phyloP scores from a whole-genome alignment of 1,284 basidiomycete species.

The Irpex lacteus region DNA sequence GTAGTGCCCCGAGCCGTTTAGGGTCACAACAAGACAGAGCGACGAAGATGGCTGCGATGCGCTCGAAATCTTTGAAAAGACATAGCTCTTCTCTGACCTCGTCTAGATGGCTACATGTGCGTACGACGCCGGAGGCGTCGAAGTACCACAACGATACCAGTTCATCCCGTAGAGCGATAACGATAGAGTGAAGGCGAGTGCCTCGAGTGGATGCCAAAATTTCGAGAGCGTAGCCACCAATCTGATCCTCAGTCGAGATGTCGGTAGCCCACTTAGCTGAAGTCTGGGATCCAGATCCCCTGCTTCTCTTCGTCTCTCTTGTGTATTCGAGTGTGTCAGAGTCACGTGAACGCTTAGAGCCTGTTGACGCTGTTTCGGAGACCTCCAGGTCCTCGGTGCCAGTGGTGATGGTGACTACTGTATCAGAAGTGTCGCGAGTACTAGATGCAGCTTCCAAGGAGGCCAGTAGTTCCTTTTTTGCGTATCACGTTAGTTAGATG shows the following conservation, averaged over 20 bases:
- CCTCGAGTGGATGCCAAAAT: neutral
- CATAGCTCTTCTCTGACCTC: neutral
- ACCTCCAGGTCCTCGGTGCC: neutral
- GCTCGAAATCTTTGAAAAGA: neutral
- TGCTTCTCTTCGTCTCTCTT: neutral
- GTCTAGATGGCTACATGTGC: neutral
- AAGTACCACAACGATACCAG: slow-evolving; percentile 2
- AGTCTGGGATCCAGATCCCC: neutral
- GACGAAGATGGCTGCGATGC: neutral
- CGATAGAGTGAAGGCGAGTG: neutral
- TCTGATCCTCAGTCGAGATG: neutral
- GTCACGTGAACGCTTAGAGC: neutral
- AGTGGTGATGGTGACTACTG: neutral
- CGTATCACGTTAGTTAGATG: neutral
- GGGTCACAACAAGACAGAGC: neutral
- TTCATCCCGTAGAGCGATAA: neutral
- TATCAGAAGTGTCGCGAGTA: neutral
- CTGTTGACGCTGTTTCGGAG: neutral
- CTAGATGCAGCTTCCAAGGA: too few relatives aligned
- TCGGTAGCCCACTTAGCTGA: neutral
- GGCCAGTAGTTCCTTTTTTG: too few relatives aligned
- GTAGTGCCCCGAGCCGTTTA: neutral
- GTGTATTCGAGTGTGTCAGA: neutral
- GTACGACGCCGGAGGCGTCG: slow-evolving; percentile 1
- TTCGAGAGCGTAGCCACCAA: slow-evolving; percentile 2